Evolutionary conservation across 2,329 filamentous ascomycete genomes (phyloP).

Genomic region (Colletotrichum eleusines): DNA sequence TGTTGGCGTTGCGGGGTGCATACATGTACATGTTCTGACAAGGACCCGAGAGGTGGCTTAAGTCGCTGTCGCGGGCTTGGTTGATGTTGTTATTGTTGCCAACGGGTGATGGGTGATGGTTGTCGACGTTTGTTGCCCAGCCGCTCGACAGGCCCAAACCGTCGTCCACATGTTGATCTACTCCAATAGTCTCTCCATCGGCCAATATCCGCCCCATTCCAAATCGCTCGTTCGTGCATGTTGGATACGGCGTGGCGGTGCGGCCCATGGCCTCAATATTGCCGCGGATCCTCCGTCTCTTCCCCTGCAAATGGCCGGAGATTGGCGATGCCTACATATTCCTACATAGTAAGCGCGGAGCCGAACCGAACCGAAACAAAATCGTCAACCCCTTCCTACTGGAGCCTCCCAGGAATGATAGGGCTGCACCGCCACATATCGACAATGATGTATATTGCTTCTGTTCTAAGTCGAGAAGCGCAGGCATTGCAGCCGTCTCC

Average conservation of each 20-base stretch:
- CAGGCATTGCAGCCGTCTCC: constrained; percentile 18
- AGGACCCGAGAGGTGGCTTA: constrained; percentile 18
- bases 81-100: not conserved
- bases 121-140: constrained; percentile 2
- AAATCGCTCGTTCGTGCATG: not conserved
- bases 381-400: not conserved
- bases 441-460: constrained; percentile 23
- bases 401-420: constrained; percentile 32
- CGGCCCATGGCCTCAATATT: constrained; percentile 4
- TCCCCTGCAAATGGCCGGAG: constrained; percentile 17
- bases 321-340: constrained; percentile 19
- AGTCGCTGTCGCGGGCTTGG: constrained; percentile 13
- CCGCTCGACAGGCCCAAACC: not conserved
- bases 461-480: constrained; percentile 30
- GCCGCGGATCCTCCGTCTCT: constrained; percentile 11
- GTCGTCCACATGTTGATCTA: not conserved
- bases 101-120: not conserved
- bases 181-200: constrained; percentile 18
- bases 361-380: constrained; percentile 26
- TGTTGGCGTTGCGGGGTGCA: constrained; percentile 35
- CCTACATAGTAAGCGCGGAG: not conserved
- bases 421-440: constrained; percentile 46
- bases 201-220: constrained; percentile 29
- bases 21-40: constrained; percentile 7
- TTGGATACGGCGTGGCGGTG: constrained; percentile 3